Base-by-base conservation (phyloP, 148 eudicot genomes). In the Pouteria glomerata region DNA sequence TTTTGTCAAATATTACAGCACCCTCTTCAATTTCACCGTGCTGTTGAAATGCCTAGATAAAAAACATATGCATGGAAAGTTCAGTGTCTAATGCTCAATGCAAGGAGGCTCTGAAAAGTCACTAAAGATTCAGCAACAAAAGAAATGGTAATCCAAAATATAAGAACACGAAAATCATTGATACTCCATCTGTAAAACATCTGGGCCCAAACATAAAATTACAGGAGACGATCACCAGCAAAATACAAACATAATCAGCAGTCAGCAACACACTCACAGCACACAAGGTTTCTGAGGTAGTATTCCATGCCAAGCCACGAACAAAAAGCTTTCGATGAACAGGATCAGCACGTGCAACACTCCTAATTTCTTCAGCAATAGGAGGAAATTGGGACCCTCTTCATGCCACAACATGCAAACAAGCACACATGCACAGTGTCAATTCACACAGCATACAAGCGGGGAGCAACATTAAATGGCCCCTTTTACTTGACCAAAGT, bases 291-390 rank as follows among this genome's bases (percentile, higher is more conserved):
- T 86, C 93, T 66, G 93, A 84, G 56, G 93, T 69, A 73, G 93
- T 88, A 76, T 82, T 77, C 90, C 88, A 88, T 71, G 86, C 88
- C 87, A 88, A 88, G 74, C 93, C 93, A 80, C 93, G 90, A 75
- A 88, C 90, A 81, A 86, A 88, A 72, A 88, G 93, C 93, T 86
- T 88, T 84, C 90, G 83, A 74, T 86, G 89, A 74, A 79, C 93
- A 69, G 90, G 90, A 79, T 88, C 93, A 57, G 88, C 78, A 83
- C 87, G 84, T 53, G 90, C 93, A 79, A 84, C 51, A 84, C 84
- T 77, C 83, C 68, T 76, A 73, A 88, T 88, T 82, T 86, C 90
- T 86, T 82, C 90, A 59, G 88, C 93, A 82, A 88, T 84, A 67
- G 81, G 77, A 86, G 90, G 80, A 82, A 84, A 84, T 77, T 88